These are phyloP conservation scores for Lecanicillium sp. DNA, from an alignment of 2,329 filamentous ascomycete genomes.

Conservation along the genomic window DNA sequence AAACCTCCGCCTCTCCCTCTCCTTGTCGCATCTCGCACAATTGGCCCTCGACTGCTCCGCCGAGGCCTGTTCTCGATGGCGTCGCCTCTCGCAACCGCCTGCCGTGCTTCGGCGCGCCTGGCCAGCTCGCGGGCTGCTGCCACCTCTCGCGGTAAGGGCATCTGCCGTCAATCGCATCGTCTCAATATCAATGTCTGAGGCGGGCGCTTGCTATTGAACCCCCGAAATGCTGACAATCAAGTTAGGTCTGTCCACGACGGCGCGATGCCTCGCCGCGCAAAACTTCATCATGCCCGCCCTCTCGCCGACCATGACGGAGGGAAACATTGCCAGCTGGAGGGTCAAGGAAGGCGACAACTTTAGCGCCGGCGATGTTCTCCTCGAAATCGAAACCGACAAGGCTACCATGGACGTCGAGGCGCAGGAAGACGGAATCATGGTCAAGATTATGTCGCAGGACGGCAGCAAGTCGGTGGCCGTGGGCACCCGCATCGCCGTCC, in stretches of 20 bases:
- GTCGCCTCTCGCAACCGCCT: slow-evolving; percentile 59
- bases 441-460: slow-evolving; percentile 71
- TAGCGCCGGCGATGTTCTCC: slow-evolving; percentile 73
- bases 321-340: slow-evolving; percentile 78
- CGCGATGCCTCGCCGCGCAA: slow-evolving; percentile 61
- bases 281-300: slow-evolving; percentile 90
- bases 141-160: slow-evolving; percentile 41
- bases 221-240: slow-evolving; percentile 8
- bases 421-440: slow-evolving; percentile 78
- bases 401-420: slow-evolving; percentile 93
- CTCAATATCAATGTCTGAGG: slow-evolving; percentile 3
- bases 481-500: slow-evolving; percentile 72
- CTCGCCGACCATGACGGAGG: slow-evolving; percentile 90
- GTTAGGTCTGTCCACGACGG: slow-evolving; percentile 57
- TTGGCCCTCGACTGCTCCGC: slow-evolving; percentile 12
- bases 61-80: slow-evolving; percentile 30
- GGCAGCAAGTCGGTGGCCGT: slow-evolving; percentile 72
- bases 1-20: too few relatives aligned
- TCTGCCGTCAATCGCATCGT: slow-evolving; percentile 4
- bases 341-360: slow-evolving; percentile 83
- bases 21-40: slow-evolving; percentile 15
- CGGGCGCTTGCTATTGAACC: too few relatives aligned
- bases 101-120: slow-evolving; percentile 55
- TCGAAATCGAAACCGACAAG: slow-evolving; percentile 93
- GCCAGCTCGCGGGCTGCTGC: slow-evolving; percentile 37